phyloP scores from a whole-genome alignment of 2,329 filamentous ascomycete genomes.

The Colletotrichum tamarilloi region DNA sequence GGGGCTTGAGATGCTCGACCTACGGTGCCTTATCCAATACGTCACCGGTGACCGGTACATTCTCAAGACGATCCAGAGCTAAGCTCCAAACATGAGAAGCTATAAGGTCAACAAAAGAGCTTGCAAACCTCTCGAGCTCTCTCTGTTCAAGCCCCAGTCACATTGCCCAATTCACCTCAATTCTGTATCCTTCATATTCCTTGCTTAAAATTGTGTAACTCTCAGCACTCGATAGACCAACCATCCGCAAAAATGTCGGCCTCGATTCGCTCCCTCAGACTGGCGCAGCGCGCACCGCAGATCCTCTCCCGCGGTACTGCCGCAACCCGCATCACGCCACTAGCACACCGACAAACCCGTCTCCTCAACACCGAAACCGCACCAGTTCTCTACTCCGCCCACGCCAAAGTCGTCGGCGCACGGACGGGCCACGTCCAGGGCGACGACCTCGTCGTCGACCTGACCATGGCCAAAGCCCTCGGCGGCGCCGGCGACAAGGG shows the following conservation, averaged over 20 bases:
- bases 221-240: too few species aligned
- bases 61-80: not conserved
- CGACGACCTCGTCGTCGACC: constrained; percentile 45
- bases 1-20: not conserved
- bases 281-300: constrained; percentile 12
- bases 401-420: constrained; percentile 51
- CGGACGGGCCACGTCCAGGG: constrained; percentile 44
- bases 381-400: constrained; percentile 50
- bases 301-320: not conserved
- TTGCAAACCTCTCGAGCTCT: fast-evolving
- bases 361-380: constrained; percentile 52
- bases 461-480: constrained; percentile 56
- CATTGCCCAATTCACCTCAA: not conserved
- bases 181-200: not conserved
- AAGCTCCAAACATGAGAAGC: not conserved
- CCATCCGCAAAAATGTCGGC: constrained; percentile 5
- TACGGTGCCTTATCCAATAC: not conserved
- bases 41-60: constrained; percentile 14
- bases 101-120: not conserved
- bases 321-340: not conserved
- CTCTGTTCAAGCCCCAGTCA: not conserved
- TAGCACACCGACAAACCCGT: constrained; percentile 21
- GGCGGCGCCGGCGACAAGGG: constrained; percentile 50
- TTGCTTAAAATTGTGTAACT: too few species aligned
- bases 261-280: constrained; percentile 13